Conservation (phyloP, 2,329 filamentous ascomycete genomes). For the Neoscytalidium dimidiatum region DNA sequence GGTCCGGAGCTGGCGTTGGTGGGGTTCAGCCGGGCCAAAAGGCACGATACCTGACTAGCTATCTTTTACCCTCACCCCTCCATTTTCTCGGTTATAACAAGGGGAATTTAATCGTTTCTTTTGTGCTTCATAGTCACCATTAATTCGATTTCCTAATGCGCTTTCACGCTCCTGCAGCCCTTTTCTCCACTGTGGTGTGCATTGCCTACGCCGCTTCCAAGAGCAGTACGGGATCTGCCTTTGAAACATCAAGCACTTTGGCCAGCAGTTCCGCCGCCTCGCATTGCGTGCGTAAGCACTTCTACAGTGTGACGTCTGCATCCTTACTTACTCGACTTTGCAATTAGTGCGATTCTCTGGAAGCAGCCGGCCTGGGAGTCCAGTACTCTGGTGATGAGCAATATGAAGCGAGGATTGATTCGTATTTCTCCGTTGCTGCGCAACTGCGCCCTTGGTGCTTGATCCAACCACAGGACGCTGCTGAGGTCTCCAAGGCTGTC, state of each 20-base stretch:
- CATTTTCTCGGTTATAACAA: neutral
- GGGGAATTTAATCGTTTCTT: neutral
- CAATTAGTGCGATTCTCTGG: conserved; percentile 25
- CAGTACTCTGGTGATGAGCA: conserved; percentile 23
- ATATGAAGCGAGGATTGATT: conserved; percentile 25
- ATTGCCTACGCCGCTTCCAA: neutral
- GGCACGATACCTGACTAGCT: neutral
- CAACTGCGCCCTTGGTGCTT: conserved; percentile 33
- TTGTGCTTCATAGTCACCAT: neutral
- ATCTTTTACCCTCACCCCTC: neutral
- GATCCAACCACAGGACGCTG: conserved; percentile 30
- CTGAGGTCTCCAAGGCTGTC: conserved; percentile 33
- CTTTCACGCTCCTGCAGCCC: neutral
- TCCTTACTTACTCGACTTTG: neutral
- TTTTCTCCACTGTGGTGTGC: neutral
- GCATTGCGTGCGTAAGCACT: conserved; percentile 7
- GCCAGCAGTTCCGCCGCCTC: neutral
- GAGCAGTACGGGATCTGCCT: neutral
- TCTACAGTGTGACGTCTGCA: neutral
- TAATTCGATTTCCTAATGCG: neutral
- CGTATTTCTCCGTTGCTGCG: conserved; percentile 31
- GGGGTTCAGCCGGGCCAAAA: neutral
- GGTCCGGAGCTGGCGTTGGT: neutral
- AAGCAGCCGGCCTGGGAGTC: conserved; percentile 22
- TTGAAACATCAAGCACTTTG: conserved; percentile 1